Conservation (phyloP, 768 basidiomycete species). For the Boletus barrowsii region DNA sequence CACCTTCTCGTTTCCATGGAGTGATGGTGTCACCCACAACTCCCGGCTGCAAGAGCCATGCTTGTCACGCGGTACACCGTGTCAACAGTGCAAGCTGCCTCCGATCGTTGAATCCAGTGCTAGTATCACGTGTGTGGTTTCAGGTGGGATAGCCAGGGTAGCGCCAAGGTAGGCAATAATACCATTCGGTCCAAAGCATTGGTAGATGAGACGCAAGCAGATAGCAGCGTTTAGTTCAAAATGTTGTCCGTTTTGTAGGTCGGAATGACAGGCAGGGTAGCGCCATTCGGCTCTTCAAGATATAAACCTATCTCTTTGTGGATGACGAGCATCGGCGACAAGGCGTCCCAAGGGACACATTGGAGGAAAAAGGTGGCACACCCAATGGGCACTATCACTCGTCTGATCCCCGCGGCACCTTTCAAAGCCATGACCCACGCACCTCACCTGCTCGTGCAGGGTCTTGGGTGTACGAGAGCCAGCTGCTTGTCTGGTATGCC, state of each 20-base stretch:
- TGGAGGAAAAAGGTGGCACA: constrained; percentile 10
- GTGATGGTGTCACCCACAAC: not conserved
- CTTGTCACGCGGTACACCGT: not conserved
- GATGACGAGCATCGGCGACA: not conserved
- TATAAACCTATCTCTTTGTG: too few relatives aligned
- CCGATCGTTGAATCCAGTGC: not conserved
- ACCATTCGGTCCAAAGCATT: too few relatives aligned
- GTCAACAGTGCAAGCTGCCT: not conserved
- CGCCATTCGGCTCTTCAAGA: too few relatives aligned
- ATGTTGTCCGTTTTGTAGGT: too few relatives aligned
- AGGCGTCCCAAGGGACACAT: constrained; percentile 8
- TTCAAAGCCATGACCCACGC: constrained; percentile 36
- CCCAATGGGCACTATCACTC: not conserved
- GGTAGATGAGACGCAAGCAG: too few relatives aligned
- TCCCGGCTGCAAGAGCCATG: not conserved
- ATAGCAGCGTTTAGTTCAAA: too few relatives aligned
- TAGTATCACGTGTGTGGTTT: too few relatives aligned
- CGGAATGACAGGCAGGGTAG: too few relatives aligned
- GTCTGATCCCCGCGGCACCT: constrained; percentile 54
- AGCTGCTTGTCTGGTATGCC: constrained; percentile 62
- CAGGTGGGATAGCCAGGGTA: too few relatives aligned
- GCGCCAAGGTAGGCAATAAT: too few relatives aligned
- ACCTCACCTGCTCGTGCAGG: constrained; percentile 22
- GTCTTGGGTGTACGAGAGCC: constrained; percentile 39
- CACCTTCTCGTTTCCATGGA: constrained; percentile 21